Base-by-base conservation (phyloP, 768 basidiomycete species). In the Lentinus tigrinus region DNA sequence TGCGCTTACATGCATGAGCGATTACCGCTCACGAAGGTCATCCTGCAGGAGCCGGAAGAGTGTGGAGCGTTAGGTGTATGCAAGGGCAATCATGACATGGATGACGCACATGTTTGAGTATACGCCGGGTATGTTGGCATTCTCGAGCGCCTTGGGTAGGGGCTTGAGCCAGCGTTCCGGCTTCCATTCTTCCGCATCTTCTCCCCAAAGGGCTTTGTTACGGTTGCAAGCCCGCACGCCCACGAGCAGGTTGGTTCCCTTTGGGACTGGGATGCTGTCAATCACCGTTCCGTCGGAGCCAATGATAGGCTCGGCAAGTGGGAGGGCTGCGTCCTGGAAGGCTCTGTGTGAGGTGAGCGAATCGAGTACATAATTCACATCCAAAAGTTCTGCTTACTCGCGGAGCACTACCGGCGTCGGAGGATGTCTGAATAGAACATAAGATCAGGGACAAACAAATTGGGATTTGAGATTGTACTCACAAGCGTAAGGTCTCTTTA, bases 401-500 rank as follows among this genome's bases (percentile, higher is more conserved):
- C 61, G 61, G 8, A 62, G 56, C 4, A 54, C 56, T 11, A 62
- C 46, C 2, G 56, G 56, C 1, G 57, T 58, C 6, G 61, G 61
- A 9, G 61, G 61, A 44, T 44, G 58, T 39, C 61, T 62, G n/a
- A n/a, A 42, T 34, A 38, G 24, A 14, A n/a, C n/a, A 9, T 23
- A 6, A 8, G 31, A 13, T n/a, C 10, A 36, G 17, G 31, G 36
- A n/a, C 10, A 28, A 24, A 16, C 0, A 24, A 38, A 10, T 19
- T 24, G 2, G 9, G 5, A 34, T 16, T 69, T 1, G 83, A 75
- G 0, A 80, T 79, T 0, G 80, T 42, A 61, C 64, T 36, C 84
- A 76, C 4, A 85, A 46, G 0, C 87, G 79, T 56, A 88, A 66
- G 0, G 78, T 81, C 69, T 88, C 87, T 4, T 82, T 78, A 10